phyloP scores from a whole-genome alignment of 257 asterid species.

The Dorcoceras hygrometricum region DNA sequence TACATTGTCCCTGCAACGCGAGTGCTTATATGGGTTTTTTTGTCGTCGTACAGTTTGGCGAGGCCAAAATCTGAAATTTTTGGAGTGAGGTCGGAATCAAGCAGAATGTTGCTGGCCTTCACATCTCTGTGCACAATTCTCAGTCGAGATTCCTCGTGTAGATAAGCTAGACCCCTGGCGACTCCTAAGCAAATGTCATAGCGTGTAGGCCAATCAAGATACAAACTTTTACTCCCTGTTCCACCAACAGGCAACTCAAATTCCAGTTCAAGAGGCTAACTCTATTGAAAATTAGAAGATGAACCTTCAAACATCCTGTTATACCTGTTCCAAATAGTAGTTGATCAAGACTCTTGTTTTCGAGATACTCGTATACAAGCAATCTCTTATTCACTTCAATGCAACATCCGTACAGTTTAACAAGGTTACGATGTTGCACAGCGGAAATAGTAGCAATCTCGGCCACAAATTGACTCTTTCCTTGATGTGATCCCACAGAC shows the following conservation, averaged over 20 bases:
- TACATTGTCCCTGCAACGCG: conserved; percentile 88
- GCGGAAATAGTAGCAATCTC: conserved; percentile 92
- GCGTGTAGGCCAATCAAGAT: conserved; percentile 67
- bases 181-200: conserved; percentile 68
- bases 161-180: conserved; percentile 73
- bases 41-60: conserved; percentile 73
- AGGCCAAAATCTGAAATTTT: conserved; percentile 76
- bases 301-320: not conserved
- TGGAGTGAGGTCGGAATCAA: conserved; percentile 56
- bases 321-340: conserved; percentile 60
- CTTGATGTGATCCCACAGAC: conserved; percentile 80
- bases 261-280: not conserved
- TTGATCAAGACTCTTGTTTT: conserved; percentile 73
- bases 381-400: conserved; percentile 65
- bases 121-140: conserved; percentile 72
- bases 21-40: conserved; percentile 77
- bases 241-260: conserved; percentile 8
- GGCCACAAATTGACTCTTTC: conserved; percentile 80
- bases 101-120: conserved; percentile 74
- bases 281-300: not conserved
- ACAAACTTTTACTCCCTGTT: conserved; percentile 42
- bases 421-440: conserved; percentile 91
- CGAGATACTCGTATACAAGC: conserved; percentile 82
- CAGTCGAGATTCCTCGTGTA: conserved; percentile 67
- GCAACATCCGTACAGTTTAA: conserved; percentile 76